Conservation (phyloP, 805 yeast genomes). For the Saccharomycopsis malanga region DNA sequence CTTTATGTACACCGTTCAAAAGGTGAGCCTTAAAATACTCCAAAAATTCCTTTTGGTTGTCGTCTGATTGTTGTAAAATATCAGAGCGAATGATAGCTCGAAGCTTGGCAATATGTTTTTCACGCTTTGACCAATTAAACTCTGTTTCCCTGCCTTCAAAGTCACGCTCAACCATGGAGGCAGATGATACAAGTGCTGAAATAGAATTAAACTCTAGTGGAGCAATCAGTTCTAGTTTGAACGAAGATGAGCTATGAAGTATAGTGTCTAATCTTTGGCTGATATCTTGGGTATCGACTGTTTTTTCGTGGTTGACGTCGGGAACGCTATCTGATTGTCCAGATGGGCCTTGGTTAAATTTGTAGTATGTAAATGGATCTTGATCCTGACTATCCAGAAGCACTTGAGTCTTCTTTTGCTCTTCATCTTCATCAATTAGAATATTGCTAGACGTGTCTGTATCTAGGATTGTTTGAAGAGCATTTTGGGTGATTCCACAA, state of each 20-base stretch:
- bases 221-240: not conserved
- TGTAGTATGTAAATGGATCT: not conserved
- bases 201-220: not conserved
- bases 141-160: slow-evolving; percentile 82
- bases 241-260: slow-evolving; percentile 27
- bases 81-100: slow-evolving; percentile 60
- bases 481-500: not conserved
- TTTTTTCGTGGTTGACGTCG: slow-evolving; percentile 3
- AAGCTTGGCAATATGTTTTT: slow-evolving; percentile 47
- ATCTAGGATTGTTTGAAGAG: not conserved
- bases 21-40: slow-evolving; percentile 32
- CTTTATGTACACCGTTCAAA: slow-evolving; percentile 57
- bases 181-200: slow-evolving; percentile 25
- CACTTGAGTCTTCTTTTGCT: not conserved
- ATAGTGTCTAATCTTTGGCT: slow-evolving; percentile 28
- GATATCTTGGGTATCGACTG: slow-evolving; percentile 23
- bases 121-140: slow-evolving; percentile 75
- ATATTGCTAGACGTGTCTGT: not conserved
- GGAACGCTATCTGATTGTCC: not conserved
- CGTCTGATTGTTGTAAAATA: slow-evolving; percentile 32
- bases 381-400: not conserved
- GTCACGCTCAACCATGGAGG: slow-evolving; percentile 24
- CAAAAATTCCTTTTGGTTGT: slow-evolving; percentile 30
- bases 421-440: not conserved
- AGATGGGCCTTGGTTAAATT: not conserved